Evolutionary conservation across 1,139 yeast genomes (phyloP), one percentile per base, ranked within the genome.

Genomic region (Eremothecium cymbalariae): DNA sequence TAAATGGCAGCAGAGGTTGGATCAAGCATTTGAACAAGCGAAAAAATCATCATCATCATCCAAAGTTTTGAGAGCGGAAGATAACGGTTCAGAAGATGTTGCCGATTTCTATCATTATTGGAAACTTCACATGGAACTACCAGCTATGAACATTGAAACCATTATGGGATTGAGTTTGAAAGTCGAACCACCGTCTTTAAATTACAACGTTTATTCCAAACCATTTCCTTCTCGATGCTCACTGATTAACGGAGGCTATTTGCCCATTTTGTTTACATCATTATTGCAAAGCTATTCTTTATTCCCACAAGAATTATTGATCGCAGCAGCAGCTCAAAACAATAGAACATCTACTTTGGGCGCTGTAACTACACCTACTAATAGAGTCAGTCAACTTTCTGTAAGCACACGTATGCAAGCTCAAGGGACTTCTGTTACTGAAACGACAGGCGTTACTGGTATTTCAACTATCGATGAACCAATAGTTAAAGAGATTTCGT

Each of bases 191-290:
- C 55, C 60, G 3, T 28, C 31, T 4, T 34, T 55, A 2, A 47
- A 50, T 29, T 54, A 50, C 37, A 35, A 38, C 18, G 18, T 32
- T 16, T 50, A 50, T 32, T 48, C 53, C 3, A 42, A 37, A 5
- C 44, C 48, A 13, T 48, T 50, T 6, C 36, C 46, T 7, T 43
- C 43, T 25, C 45, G 55, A 35, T 50, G 54, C 31, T 41, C 70
- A 3, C 51, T 77, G 31, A 56, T 70, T 18, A 62, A 69, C 4
- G 85, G 84, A 3, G 67, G 77, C 2, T 74, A 71, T 44, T 55
- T 77, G 11, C 80, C 86, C 1, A 62, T 77, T 9, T 48, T 78
- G 33, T 78, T 78, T 50, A 74, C 79, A 3, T 74, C 71, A 30
- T 45, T 68, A 9, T 50, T 70, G 11, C 72, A 78, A 8, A 58